phyloP scores from a whole-genome alignment of 129 eudicot genomes.

The Lactuca saligna region DNA sequence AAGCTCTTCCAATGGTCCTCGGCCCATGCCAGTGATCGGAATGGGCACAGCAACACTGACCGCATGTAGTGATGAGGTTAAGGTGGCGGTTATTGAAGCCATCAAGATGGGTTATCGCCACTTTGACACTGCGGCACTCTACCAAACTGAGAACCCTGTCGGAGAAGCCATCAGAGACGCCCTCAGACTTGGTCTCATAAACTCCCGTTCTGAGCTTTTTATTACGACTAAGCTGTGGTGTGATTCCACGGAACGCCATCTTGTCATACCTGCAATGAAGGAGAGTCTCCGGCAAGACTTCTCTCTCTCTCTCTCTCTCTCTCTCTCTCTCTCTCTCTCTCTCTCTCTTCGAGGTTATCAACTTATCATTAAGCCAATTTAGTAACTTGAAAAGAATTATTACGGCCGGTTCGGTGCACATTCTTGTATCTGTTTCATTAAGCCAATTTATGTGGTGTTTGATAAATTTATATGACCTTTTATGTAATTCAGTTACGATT shows the following conservation, averaged over 20 bases:
- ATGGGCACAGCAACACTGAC: conserved; percentile 29
- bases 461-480: too few species aligned
- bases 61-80: background rate
- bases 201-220: conserved; percentile 34
- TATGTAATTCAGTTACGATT: too few species aligned
- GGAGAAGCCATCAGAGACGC: conserved; percentile 41
- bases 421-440: too few species aligned
- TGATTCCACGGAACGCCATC: background rate
- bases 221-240: conserved; percentile 15
- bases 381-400: too few species aligned
- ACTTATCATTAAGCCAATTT: background rate
- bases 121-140: conserved; percentile 25
- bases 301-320: too few species aligned
- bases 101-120: conserved; percentile 18
- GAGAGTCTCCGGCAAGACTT: background rate
- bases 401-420: too few species aligned
- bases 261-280: background rate
- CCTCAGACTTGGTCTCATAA: conserved; percentile 16
- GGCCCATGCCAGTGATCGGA: conserved; percentile 24
- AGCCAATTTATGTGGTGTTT: too few species aligned
- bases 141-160: conserved; percentile 29
- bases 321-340: too few species aligned
- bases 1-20: conserved; percentile 2
- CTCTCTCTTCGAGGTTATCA: background rate
- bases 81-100: conserved; percentile 33